Evolutionary conservation across 2,329 filamentous ascomycete species (phyloP).

Genomic region (Lecanicillium sp.): DNA sequence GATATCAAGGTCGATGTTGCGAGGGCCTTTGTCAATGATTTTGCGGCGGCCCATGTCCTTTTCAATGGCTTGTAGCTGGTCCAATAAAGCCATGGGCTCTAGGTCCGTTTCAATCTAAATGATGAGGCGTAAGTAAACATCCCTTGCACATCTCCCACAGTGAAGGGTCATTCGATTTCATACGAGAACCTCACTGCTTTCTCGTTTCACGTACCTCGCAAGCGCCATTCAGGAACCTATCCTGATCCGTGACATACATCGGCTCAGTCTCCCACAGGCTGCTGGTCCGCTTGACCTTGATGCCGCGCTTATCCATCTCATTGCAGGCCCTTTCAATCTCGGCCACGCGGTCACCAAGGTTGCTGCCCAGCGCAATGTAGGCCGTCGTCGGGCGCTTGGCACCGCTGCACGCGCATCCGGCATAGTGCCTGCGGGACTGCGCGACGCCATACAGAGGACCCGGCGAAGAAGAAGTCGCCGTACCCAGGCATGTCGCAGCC

Average conservation of each 20-base stretch:
- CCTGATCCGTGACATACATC: constrained; percentile 93
- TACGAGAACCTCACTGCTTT: too few relatives aligned
- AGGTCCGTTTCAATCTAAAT: constrained; percentile 71
- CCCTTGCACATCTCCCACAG: too few relatives aligned
- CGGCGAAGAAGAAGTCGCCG: too few relatives aligned
- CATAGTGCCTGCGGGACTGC: constrained; percentile 5
- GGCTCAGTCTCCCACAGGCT: constrained; percentile 89
- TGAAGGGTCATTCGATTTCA: too few relatives aligned
- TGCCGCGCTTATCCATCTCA: constrained; percentile 65
- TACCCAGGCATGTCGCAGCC: too few relatives aligned
- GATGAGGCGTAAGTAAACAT: not conserved
- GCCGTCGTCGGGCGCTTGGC: constrained; percentile 39
- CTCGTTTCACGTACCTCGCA: constrained; percentile 70
- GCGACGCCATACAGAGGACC: too few relatives aligned
- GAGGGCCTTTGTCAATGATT: constrained; percentile 82
- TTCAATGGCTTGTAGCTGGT: constrained; percentile 80
- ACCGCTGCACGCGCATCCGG: constrained; percentile 28
- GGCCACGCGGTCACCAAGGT: constrained; percentile 75
- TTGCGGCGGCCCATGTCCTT: constrained; percentile 71
- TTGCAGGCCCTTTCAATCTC: constrained; percentile 80
- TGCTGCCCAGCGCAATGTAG: constrained; percentile 87
- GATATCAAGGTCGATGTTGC: constrained; percentile 92
- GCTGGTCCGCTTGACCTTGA: constrained; percentile 73
- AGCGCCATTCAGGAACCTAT: constrained; percentile 82
- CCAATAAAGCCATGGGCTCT: constrained; percentile 66